A percentile compares a stretch with the other conserved stretches of the same genome.
Evolutionary conservation across 2,329 filamentous ascomycete genomes (phyloP).

Genomic region (Paecilomyces sp.): DNA sequence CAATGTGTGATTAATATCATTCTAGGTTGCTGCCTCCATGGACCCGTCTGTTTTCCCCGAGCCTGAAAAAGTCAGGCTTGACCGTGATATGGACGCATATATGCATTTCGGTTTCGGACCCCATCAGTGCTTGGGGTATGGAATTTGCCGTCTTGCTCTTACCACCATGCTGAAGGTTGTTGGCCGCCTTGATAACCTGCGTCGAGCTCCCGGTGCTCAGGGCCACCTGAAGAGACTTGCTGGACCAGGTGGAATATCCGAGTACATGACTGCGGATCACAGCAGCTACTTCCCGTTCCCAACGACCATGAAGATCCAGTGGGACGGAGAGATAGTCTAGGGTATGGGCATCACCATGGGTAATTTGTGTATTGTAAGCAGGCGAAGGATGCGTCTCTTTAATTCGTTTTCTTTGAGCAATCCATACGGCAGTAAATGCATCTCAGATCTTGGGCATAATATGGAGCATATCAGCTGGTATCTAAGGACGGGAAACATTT

Average conservation of each 20-base stretch:
- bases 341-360: slow-evolving; percentile 12
- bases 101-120: slow-evolving; percentile 58
- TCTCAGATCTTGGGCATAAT: too few relatives aligned
- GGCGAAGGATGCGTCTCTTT: neutral
- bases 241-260: slow-evolving; percentile 32
- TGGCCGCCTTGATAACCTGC: slow-evolving; percentile 33
- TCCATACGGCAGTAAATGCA: too few relatives aligned
- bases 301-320: slow-evolving; percentile 37
- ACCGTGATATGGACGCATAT: slow-evolving; percentile 56
- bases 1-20: neutral
- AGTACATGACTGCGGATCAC: slow-evolving; percentile 39
- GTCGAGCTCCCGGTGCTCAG: slow-evolving; percentile 33
- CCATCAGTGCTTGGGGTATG: slow-evolving; percentile 53
- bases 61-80: slow-evolving; percentile 48
- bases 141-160: slow-evolving; percentile 23
- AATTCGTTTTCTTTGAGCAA: neutral
- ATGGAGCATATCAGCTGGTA: too few relatives aligned
- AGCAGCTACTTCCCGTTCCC: slow-evolving; percentile 37
- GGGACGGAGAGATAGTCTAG: slow-evolving; percentile 27
- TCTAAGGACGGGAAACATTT: too few relatives aligned
- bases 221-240: slow-evolving; percentile 33
- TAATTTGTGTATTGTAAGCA: neutral
- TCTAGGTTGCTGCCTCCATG: slow-evolving; percentile 27
- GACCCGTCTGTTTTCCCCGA: slow-evolving; percentile 31
- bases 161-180: slow-evolving; percentile 35